Evolutionary conservation across 164 flowering plant genomes (phyloP).

Genomic region (Liriodendron chinense): DNA sequence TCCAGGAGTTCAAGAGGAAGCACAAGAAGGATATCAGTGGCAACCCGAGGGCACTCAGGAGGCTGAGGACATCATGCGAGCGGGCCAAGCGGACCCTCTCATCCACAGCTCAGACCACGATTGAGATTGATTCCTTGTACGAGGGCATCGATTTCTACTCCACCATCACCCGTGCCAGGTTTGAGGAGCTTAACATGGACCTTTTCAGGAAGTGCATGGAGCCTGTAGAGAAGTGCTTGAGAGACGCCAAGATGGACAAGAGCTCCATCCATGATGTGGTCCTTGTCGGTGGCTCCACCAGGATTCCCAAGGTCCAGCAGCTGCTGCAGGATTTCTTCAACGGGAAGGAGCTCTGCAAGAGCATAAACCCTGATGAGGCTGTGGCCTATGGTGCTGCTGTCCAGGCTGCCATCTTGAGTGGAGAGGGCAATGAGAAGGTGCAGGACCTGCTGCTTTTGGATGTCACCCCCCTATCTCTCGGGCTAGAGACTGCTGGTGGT

Average conservation of each 20-base stretch:
- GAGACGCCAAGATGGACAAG: conserved; percentile 40
- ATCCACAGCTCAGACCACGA: conserved; percentile 33
- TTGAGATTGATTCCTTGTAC: conserved; percentile 39
- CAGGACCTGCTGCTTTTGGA: conserved; percentile 32
- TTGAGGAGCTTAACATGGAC: conserved; percentile 40
- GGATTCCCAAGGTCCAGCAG: conserved; percentile 46
- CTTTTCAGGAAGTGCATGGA: conserved; percentile 37
- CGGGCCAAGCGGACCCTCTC: conserved; percentile 37
- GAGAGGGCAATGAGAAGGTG: conserved; percentile 42
- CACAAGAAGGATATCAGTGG: conserved; percentile 35
- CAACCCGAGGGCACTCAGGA: conserved; percentile 31
- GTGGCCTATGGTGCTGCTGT: conserved; percentile 53
- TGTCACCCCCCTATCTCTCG: conserved; percentile 26
- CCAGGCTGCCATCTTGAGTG: conserved; percentile 32
- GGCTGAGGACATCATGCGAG: conserved; percentile 33
- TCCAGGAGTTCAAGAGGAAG: conserved; percentile 37
- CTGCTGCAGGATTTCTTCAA: conserved; percentile 36
- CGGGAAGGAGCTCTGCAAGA: conserved; percentile 29
- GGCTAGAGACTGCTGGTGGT: conserved; percentile 32
- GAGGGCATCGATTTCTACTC: conserved; percentile 40
- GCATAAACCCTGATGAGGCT: conserved; percentile 42
- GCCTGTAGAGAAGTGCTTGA: conserved; percentile 37
- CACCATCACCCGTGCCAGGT: conserved; percentile 34
- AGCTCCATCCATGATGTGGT: conserved; percentile 40
- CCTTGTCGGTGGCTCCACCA: conserved; percentile 51